Conservation (phyloP, 306 rosid genomes). For the Fagus crenata region DNA sequence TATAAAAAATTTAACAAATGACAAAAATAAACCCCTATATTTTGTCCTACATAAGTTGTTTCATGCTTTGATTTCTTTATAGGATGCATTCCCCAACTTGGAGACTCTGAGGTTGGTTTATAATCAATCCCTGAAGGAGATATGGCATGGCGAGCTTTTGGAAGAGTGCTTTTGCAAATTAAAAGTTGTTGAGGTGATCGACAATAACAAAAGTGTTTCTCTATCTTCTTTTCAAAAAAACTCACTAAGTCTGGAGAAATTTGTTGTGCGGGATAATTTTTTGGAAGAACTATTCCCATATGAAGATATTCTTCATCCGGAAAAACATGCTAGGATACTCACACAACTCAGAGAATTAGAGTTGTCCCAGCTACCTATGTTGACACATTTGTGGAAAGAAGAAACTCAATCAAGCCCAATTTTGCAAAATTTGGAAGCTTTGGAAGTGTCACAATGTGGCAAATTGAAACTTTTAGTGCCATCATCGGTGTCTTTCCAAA, state of each 20-base stretch:
- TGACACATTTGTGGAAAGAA: slow-evolving; percentile 9
- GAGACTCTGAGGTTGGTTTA: too few relatives aligned
- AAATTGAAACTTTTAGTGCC: background rate
- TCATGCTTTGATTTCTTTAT: too few relatives aligned
- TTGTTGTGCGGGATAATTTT: rapidly evolving
- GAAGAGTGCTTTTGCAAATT: too few relatives aligned
- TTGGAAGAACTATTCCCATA: slow-evolving; percentile 3
- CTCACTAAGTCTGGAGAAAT: background rate
- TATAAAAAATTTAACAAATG: too few relatives aligned
- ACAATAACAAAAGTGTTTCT: too few relatives aligned
- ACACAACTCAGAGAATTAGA: background rate
- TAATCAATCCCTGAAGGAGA: too few relatives aligned
- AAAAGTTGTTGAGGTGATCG: too few relatives aligned
- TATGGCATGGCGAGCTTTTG: too few relatives aligned
- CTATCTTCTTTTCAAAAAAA: background rate
- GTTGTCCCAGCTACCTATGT: rapidly evolving
- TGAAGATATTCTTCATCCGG: background rate
- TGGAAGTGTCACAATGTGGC: background rate
- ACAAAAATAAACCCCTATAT: too few relatives aligned
- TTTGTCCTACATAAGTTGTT: too few relatives aligned
- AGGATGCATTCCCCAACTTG: too few relatives aligned
- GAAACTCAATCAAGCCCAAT: background rate
- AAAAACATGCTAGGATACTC: background rate
- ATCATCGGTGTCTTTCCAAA: too few relatives aligned
- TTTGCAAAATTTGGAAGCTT: background rate